Conservation (phyloP, 768 basidiomycete genomes). For the Lactifluus volemus region DNA sequence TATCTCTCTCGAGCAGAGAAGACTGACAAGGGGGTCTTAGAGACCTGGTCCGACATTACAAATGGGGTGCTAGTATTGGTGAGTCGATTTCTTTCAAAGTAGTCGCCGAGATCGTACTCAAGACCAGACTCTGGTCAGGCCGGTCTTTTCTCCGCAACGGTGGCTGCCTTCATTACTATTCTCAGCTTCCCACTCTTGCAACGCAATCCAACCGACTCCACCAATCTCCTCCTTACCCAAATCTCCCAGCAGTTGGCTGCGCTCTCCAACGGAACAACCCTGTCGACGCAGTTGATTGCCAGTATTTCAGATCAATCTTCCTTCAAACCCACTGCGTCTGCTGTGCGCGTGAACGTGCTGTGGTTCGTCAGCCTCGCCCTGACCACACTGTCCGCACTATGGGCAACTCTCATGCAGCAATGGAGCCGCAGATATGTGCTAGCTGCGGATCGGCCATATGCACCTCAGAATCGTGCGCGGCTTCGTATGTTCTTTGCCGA, state of each 20-base stretch:
- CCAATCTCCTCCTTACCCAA: background rate
- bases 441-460: background rate
- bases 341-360: background rate
- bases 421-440: background rate
- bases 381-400: background rate
- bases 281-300: background rate
- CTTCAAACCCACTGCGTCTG: background rate
- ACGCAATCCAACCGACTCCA: background rate
- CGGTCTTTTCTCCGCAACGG: background rate
- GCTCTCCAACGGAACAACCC: background rate
- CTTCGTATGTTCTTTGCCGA: conserved; percentile 25
- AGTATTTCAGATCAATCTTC: background rate
- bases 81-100: background rate
- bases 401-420: background rate
- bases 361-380: background rate
- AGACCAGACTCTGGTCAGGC: background rate
- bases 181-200: background rate
- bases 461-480: background rate
- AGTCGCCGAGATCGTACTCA: background rate
- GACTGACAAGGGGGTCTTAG: background rate
- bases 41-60: background rate
- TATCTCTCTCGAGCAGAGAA: background rate
- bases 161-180: background rate
- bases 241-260: background rate
- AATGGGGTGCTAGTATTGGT: background rate